Conservation (phyloP, 768 basidiomycete species). For the Coprinopsis cinerea region DNA sequence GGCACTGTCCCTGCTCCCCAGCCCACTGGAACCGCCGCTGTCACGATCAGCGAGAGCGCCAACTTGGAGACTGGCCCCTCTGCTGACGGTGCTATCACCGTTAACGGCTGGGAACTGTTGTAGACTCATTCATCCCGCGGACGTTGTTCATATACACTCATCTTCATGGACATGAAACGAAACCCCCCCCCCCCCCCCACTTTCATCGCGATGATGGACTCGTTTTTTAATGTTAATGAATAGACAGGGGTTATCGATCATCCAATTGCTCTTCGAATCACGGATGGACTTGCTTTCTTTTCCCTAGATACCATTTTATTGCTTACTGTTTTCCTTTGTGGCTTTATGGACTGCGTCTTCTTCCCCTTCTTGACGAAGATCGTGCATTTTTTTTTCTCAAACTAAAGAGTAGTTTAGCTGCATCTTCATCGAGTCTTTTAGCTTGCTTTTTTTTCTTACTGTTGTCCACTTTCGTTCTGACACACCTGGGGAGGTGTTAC, state of each 20-base stretch:
- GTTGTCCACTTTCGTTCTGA: background rate
- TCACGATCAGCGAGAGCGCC: background rate
- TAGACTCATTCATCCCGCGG: too few relatives aligned
- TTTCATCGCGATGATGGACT: too few relatives aligned
- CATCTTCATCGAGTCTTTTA: background rate
- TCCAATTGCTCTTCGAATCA: too few relatives aligned
- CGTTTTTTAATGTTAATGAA: too few relatives aligned
- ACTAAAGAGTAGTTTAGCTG: too few relatives aligned
- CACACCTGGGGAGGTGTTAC: constrained; percentile 3
- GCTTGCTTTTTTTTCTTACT: background rate
- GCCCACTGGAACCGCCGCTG: constrained; percentile 17
- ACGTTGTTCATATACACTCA: too few relatives aligned
- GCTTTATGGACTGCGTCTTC: constrained; percentile 8
- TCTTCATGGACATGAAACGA: too few relatives aligned
- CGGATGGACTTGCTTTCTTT: background rate
- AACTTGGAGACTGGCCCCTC: constrained; percentile 4
- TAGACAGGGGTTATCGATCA: too few relatives aligned
- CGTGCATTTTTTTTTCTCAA: background rate
- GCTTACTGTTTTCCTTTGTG: background rate
- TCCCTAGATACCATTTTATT: constrained; percentile 3
- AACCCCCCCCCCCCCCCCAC: too few relatives aligned
- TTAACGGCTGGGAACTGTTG: constrained; percentile 50
- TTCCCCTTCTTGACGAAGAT: constrained; percentile 12
- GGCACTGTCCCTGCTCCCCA: constrained; percentile 16
- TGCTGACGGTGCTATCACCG: constrained; percentile 25